These are phyloP conservation scores for Fusarium vanettenii DNA, from an alignment of 2,329 filamentous ascomycete species.

Conservation along the genomic window DNA sequence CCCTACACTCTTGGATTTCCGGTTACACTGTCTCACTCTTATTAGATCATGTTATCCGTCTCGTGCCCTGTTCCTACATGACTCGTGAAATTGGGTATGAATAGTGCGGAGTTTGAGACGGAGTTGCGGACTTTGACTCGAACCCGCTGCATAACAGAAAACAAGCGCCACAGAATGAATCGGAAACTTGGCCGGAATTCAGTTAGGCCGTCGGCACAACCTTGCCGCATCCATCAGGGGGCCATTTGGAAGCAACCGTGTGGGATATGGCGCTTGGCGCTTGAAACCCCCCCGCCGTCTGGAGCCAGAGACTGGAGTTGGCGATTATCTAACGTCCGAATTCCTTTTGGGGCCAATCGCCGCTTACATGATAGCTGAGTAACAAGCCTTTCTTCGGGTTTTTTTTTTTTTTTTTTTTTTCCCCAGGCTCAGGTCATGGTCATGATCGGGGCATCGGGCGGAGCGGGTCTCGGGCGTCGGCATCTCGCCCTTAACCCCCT, in stretches of 20 bases:
- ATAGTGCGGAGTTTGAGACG: constrained; percentile 28
- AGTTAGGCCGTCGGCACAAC: constrained; percentile 37
- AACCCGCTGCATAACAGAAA: neutral
- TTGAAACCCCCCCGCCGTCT: neutral
- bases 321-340: neutral
- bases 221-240: neutral
- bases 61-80: neutral
- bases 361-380: neutral
- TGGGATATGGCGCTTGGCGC: neutral
- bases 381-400: neutral
- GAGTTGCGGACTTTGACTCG: constrained; percentile 32
- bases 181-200: constrained; percentile 11
- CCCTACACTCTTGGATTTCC: neutral
- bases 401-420: neutral
- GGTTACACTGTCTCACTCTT: neutral
- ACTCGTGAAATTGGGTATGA: neutral
- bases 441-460: constrained; percentile 26
- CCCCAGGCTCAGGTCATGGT: neutral
- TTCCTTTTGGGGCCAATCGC: neutral
- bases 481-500: neutral
- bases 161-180: constrained; percentile 5
- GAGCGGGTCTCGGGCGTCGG: constrained; percentile 11
- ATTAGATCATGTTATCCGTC: neutral
- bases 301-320: neutral
- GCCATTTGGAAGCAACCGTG: neutral